phyloP scores from a whole-genome alignment of 1,284 basidiomycete species.

The Irpex sp. region DNA sequence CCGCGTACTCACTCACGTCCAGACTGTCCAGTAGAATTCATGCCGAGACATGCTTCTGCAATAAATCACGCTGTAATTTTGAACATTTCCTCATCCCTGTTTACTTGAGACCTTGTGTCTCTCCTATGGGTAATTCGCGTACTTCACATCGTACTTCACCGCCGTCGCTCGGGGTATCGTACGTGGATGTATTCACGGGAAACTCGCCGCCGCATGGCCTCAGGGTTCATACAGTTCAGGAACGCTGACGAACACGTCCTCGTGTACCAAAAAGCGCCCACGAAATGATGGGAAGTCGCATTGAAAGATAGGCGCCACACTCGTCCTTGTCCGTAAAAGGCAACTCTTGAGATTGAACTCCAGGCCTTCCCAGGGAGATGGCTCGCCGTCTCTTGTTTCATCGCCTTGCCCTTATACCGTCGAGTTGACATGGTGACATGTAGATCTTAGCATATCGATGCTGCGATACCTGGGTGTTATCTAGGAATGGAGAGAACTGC shows the following conservation, averaged over 20 bases:
- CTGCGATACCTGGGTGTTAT: neutral
- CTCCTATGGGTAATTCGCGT: too few relatives aligned
- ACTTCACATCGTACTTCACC: neutral
- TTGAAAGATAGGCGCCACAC: neutral
- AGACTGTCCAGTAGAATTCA: neutral
- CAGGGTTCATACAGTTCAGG: too few relatives aligned
- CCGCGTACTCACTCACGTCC: neutral
- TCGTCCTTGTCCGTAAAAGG: neutral
- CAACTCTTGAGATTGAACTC: neutral
- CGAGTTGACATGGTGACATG: neutral
- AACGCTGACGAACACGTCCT: too few relatives aligned
- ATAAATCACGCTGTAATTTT: neutral
- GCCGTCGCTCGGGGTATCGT: neutral
- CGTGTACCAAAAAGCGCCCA: too few relatives aligned
- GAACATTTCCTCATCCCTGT: neutral
- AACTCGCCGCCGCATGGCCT: too few relatives aligned
- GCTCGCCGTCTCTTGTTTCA: neutral
- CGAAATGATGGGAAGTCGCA: too few relatives aligned
- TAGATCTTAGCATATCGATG: too few relatives aligned
- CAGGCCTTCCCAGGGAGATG: neutral
- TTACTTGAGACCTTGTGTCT: neutral
- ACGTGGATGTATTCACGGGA: too few relatives aligned
- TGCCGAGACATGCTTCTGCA: neutral
- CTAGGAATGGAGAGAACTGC: neutral
- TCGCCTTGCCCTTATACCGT: neutral